Base-by-base conservation (phyloP, 2,329 filamentous ascomycete species). In the Pseudonectria buxi region DNA sequence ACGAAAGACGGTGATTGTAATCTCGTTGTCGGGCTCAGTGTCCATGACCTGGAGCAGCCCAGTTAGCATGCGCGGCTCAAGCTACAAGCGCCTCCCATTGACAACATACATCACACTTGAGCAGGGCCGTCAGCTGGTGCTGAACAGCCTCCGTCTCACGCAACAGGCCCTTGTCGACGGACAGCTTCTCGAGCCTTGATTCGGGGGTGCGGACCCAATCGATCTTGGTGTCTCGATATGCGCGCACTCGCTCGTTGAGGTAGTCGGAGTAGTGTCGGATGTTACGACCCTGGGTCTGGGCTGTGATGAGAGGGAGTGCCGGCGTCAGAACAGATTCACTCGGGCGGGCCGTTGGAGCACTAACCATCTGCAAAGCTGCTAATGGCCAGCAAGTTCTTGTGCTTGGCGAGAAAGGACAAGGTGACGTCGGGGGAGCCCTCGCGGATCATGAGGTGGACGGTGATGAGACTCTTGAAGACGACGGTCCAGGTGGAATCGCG, bases 401-500 rank as follows among this genome's bases (percentile, higher is more conserved):
- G 83, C 48, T 84, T 82, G 28, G 89, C 75, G 24, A 98, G 75
- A 54, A 86, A 95, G 43, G 79, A 75, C 47, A 98, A 71, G 3
- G 92, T 95, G 32, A 88, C 84, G 58, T 96, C 87, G 24, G 83
- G 80, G 45, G 89, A 83, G 35, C 92, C 92, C 66, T 98, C 92
- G 49, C 92, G 79, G 58, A 98, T 92, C 92, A 98, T 96, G 43
- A 96, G 69, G 61, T 98, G 92, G 30, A 94, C 80, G 32, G 94
- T 92, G 53, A 96, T 95, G 49, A 98, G 71, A 52, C 87, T 83
- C 70, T 98, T 98, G 80, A 95, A 95, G 46, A 95, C 90, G 39
- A 96, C 88, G n/a, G 92, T 98, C 92, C 92, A 98, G 71, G 92
- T 95, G 49, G 90, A 90, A 61, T 98, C 92, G 58, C 88, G 83